Percentiles rank a stretch among this genome's conserved stretches.
phyloP scores from a whole-genome alignment of 495 filamentous ascomycete species.

The Penicillium maclennaniae region DNA sequence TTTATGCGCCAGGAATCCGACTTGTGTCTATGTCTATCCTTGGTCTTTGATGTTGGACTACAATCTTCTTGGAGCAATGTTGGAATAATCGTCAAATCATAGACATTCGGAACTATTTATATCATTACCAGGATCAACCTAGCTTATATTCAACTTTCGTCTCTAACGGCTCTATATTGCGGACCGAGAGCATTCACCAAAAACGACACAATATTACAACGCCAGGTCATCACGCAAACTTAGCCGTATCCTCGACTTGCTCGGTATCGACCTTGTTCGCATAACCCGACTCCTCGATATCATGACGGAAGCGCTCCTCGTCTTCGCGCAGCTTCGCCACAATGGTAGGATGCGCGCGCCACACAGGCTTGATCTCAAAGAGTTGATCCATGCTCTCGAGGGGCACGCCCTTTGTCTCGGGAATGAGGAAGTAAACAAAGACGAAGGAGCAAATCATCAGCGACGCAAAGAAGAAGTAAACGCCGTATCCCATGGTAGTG shows the following conservation, averaged over 20 bases:
- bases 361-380: conserved; percentile 54
- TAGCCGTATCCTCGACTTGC: conserved; percentile 20
- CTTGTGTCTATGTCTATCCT: background rate
- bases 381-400: conserved; percentile 51
- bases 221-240: conserved; percentile 14
- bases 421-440: conserved; percentile 64
- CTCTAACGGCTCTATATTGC: background rate
- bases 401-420: conserved; percentile 59
- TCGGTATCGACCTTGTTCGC: conserved; percentile 16
- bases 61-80: background rate
- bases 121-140: background rate
- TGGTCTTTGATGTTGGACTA: background rate
- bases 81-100: background rate
- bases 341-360: conserved; percentile 45
- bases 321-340: conserved; percentile 30
- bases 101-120: background rate
- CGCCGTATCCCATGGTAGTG: conserved; percentile 61
- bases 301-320: conserved; percentile 34
- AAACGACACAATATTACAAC: background rate
- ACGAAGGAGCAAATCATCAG: conserved; percentile 62
- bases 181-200: background rate
- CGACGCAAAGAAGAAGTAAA: conserved; percentile 74
- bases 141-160: background rate
- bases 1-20: no score
- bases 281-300: conserved; percentile 31